Base-by-base conservation (phyloP, 305 asterid genomes). In the Fraxinus dipetala region DNA sequence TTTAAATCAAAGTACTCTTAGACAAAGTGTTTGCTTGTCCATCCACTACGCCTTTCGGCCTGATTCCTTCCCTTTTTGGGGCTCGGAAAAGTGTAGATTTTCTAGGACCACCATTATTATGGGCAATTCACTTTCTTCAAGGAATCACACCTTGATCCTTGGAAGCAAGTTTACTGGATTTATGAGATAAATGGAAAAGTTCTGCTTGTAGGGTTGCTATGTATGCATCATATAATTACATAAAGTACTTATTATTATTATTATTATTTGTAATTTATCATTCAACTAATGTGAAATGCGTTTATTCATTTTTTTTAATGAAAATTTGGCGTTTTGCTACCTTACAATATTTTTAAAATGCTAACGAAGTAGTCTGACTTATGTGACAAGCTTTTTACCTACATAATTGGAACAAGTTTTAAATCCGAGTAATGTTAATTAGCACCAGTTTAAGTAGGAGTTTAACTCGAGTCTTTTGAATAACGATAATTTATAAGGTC, bases 1-100 rank as follows among this genome's bases (percentile, higher is more conserved):
- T 96, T 94, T 67, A 94, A 91, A 86, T 94, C 99, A 28, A 78
- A 75, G 91, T 81, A 96, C 88, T 13, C 92, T 30, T 91, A 86
- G 81, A 30, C 67, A 24, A 26, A 65, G 7, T 24, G 2, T 0
- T 11, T 26, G 35, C n/a, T 3, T 24, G 36, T 11, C 73, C 6
- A 65, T 65, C 7, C 0, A 24, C 35, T 24, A 11, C 3, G 6
- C 72, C 14, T 8, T 63, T 24, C 6, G 31, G n/a, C 72, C 18
- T 7, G 73, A 65, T 28, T 65, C 73, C 73, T 26, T 65, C 73
- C 11, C 73, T 11, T 65, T 65, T 65, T 13, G n/a, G 35, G n/a
- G 2, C 14, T 65, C 3, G 20, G 35, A 26, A 65, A 24, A 65
- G 34, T 9, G 36, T 65, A n/a, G 18, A 26, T 11, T 65, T 65